Base-by-base conservation (phyloP, 495 filamentous ascomycete species). In the Penicillium angulare region DNA sequence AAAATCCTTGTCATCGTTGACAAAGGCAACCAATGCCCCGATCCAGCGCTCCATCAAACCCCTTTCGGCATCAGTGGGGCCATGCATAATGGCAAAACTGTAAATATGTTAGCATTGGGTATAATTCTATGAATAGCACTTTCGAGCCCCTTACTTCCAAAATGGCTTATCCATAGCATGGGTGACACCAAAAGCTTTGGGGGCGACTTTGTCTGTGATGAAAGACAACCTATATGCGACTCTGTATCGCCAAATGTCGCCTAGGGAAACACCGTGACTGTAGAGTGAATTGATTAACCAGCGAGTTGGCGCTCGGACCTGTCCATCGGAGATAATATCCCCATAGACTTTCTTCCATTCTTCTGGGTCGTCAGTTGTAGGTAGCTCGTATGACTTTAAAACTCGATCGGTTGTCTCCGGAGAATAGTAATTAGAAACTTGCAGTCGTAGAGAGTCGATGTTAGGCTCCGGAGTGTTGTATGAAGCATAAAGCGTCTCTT, bases 311-410 rank as follows among this genome's bases (percentile, higher is more conserved):
- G 59, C 58, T 32, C 60, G 63, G 24, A 78, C 67, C 55, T 79
- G 77, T 29, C 76, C 71, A 48, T 78, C 74, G 5, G 76, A 70
- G 40, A 78, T 75, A 10, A 79, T 67, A 15, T 50, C 58, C 0
- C 76, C 76, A 46, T 75, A 78, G 2, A 69, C 59, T 5, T 72
- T 69, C 24, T 56, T 55, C 76, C 74, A 80, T 35, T 68, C 68
- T 16, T 64, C 53, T 13, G 57, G 53, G 12, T 59, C 48, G 0
- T 43, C 17, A 2, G 63, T 52, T 0, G 38, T 32, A 1, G 63
- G 54, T 3, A 74, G 58, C 22, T 61, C 61, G 51, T 76, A 76
- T 27, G 66, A 49, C n/a, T 64, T 44, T 17, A 75, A 43, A 1
- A 79, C 43, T 1, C 60, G 58, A 20, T 66, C 55, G 10, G 65